Evolutionary conservation across 2,329 filamentous ascomycete species (phyloP).

Genomic region (Beauveria australis): DNA sequence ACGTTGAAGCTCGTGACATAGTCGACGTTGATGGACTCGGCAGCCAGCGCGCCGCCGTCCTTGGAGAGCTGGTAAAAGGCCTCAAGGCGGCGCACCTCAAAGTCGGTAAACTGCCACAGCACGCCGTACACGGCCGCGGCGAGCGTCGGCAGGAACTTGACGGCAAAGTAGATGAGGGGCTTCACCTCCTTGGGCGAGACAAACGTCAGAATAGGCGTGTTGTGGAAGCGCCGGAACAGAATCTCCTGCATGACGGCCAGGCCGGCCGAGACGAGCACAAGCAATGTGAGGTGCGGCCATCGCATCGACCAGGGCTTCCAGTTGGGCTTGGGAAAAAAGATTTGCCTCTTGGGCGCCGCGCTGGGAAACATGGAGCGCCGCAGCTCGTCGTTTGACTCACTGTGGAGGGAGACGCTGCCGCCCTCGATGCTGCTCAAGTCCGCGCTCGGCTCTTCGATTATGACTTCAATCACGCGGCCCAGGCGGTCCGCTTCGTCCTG

Average conservation of each 20-base stretch:
- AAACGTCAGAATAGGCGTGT: slow-evolving; percentile 41
- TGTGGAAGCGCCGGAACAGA: slow-evolving; percentile 41
- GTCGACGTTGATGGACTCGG: slow-evolving; percentile 63
- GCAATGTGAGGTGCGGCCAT: slow-evolving; percentile 47
- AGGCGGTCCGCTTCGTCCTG: slow-evolving; percentile 52
- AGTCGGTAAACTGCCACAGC: slow-evolving; percentile 58
- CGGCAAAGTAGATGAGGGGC: slow-evolving; percentile 46
- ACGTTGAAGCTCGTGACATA: slow-evolving; percentile 63
- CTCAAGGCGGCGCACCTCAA: slow-evolving; percentile 59
- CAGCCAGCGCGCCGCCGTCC: slow-evolving; percentile 50
- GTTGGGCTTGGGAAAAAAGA: slow-evolving; percentile 55
- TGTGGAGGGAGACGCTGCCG: slow-evolving; percentile 19
- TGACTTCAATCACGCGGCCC: slow-evolving; percentile 52
- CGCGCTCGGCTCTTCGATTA: slow-evolving; percentile 39
- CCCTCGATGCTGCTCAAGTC: slow-evolving; percentile 46
- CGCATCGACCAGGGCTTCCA: slow-evolving; percentile 61
- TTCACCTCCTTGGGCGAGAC: slow-evolving; percentile 40
- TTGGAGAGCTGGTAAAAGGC: slow-evolving; percentile 59
- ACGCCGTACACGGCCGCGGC: slow-evolving; percentile 55
- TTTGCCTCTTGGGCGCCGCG: slow-evolving; percentile 25
- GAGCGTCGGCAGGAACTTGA: slow-evolving; percentile 57
- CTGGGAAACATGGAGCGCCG: slow-evolving; percentile 30
- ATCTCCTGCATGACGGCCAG: slow-evolving; percentile 47
- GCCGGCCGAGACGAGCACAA: slow-evolving; percentile 45
- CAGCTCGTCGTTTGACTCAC: slow-evolving; percentile 20